Evolutionary conservation across 2,329 filamentous ascomycete species (phyloP), one percentile per base, ranked within the genome.

Genomic region (Xylariaceae sp.): DNA sequence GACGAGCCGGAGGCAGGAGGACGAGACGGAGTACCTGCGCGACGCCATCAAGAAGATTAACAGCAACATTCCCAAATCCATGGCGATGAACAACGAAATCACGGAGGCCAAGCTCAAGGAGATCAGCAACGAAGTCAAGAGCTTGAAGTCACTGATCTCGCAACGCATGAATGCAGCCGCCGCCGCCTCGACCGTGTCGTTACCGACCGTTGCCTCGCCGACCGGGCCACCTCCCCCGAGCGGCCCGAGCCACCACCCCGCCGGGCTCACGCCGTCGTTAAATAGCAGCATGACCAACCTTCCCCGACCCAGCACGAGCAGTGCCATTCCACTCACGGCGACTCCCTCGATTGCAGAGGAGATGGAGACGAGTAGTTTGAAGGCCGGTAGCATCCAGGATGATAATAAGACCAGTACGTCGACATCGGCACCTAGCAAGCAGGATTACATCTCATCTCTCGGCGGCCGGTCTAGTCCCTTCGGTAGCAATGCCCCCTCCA

Each of bases 1-100:
- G 51, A 86, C 91, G 0, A 91, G 89, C 62, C 84, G 87, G 70
- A 83, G 90, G 58, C 85, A 93, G 61, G 92, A 97, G 67, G 90
- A 96, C 66, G 94, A 99, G 70, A 88, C 88, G 34, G 87, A 92
- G 70, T 84, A 91, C 44, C 86, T 96, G 64, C 88, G 89, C 61
- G 89, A 96, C 61, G 94, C 99, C 68, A 86, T 99, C 55, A 85
- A 88, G 66, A 83, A 83, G 10, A 79, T 99, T 59, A 89, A 93
- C 73, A 89, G 92, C 65, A 80, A 89, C 55, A 91, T 99, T 57
- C 94, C 95, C 6, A 90, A 89, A 73, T 92, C 92, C 1, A 83
- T 99, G 68, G 87, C 94, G 64, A 88, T 88, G 56, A 91, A 97
- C 71, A 93, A 93, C 75, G 89, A 93, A 62, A 81, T 85, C 56